Evolutionary conservation across 2,329 filamentous ascomycete genomes (phyloP), one percentile per base, ranked within the genome.

Genomic region (Colletotrichum sojae): DNA sequence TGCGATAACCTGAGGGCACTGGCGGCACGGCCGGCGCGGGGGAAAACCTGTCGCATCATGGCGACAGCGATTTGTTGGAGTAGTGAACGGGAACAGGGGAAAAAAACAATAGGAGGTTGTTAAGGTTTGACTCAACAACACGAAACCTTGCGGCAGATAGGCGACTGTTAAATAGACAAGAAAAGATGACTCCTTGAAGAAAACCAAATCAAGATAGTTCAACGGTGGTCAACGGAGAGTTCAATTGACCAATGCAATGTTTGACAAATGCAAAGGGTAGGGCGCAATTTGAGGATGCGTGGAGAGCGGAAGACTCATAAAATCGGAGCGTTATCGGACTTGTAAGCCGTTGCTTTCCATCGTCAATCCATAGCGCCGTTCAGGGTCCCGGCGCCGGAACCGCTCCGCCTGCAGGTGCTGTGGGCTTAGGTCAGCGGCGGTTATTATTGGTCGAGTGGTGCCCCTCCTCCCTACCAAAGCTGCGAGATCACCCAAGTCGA

Each of bases 21-120:
- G 77, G 72, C 77, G 75, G 79, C 77, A 71, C 81, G 81, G 49
- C 36, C 40, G 73, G 81, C 80, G 71, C 81, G 81, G 25, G 81
- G 80, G 52, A 83, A 76, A 63, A 84, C 76, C 74, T 81, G 82
- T 68, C 83, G 83, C 71, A 87, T 79, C 85, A 87, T 87, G 54
- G 63, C 63, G 67, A 70, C 70, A 54, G 63, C 40, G 16, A 20
- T 55, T 31, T 31, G 18, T 22, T 31, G 15, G 43, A 36, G 51
- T 48, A 54, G 22, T 48, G 27, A 20, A 61, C 31, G 31, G 31
- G 31, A 36, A 36, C 31, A 36, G 22, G 22, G 22, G 4, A 36
- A 36, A 36, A 36, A 36, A 36, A 36, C 31, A 36, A 36, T 36
- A 36, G 31, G 31, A 36, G 31, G 31, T 36, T 36, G 31, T 36